These are phyloP conservation scores for Saccharomycopsis vini DNA, from an alignment of 805 yeast species.

Conservation along the genomic window DNA sequence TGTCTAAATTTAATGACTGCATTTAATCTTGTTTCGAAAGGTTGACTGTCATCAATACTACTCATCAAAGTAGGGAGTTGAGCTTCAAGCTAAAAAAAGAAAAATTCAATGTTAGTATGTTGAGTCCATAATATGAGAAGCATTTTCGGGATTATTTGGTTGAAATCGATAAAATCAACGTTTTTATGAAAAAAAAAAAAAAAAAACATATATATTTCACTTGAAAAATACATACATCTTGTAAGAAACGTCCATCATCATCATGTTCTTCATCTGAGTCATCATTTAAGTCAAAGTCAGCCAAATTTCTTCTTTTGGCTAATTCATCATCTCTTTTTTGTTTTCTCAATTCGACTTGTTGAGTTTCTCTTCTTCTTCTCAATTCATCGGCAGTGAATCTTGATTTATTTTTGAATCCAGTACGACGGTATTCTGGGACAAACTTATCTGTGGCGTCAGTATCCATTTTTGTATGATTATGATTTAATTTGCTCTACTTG, in stretches of 20 bases:
- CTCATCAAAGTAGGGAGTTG: constrained; percentile 84
- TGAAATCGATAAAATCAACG: too few relatives aligned
- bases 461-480: constrained; percentile 42
- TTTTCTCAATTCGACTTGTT: constrained; percentile 92
- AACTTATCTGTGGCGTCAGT: constrained; percentile 70
- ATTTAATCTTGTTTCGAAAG: too few relatives aligned
- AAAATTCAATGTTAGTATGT: too few relatives aligned
- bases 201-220: too few relatives aligned
- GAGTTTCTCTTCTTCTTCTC: constrained; percentile 95
- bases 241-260: constrained; percentile 21
- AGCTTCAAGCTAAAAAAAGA: constrained; percentile 30
- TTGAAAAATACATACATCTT: constrained; percentile 6
- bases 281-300: constrained; percentile 41
- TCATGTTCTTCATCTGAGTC: constrained; percentile 38
- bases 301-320: constrained; percentile 84
- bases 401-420: constrained; percentile 89
- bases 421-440: constrained; percentile 96
- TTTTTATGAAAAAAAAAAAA: too few relatives aligned
- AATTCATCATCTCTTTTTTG: constrained; percentile 93
- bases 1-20: constrained; percentile 94
- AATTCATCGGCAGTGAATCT: constrained; percentile 92
- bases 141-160: too few relatives aligned
- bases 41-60: too few relatives aligned
- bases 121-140: too few relatives aligned
- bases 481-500: too few relatives aligned